Percentiles rank a stretch among this genome's conserved stretches.
Conservation (phyloP, 768 basidiomycete species). For the Lactarius sp. region DNA sequence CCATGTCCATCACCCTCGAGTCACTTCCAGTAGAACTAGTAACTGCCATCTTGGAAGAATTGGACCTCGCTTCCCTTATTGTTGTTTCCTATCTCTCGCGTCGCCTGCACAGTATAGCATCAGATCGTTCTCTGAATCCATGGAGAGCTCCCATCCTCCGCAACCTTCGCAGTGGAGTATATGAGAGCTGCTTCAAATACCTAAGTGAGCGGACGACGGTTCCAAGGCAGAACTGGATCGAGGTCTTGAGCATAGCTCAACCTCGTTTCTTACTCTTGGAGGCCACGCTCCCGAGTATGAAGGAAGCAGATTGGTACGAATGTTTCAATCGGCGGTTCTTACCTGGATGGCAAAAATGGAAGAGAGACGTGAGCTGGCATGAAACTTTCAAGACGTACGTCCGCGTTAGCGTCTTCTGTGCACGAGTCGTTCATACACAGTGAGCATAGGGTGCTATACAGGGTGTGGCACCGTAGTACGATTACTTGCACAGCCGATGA, state of each 20-base stretch:
- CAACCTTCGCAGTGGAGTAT: constrained; percentile 43
- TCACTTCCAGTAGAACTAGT: constrained; percentile 73
- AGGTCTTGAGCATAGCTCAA: constrained; percentile 59
- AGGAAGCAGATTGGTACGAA: constrained; percentile 66
- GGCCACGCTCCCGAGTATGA: constrained; percentile 63
- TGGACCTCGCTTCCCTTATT: constrained; percentile 59
- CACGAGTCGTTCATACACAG: constrained; percentile 17
- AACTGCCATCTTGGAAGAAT: constrained; percentile 62
- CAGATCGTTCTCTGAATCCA: constrained; percentile 64
- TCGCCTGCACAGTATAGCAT: constrained; percentile 50
- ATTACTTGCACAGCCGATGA: constrained; percentile 75
- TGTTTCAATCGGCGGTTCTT: constrained; percentile 66
- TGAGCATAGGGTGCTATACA: constrained; percentile 47
- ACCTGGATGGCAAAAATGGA: constrained; percentile 72
- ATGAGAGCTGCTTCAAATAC: constrained; percentile 50
- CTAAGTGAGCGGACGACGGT: constrained; percentile 60
- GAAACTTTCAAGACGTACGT: constrained; percentile 61
- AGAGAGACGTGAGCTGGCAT: constrained; percentile 58
- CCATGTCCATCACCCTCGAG: constrained; percentile 23
- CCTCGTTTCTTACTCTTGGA: constrained; percentile 63
- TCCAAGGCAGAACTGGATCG: constrained; percentile 76
- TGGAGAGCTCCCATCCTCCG: constrained; percentile 70
- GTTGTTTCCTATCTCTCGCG: constrained; percentile 56
- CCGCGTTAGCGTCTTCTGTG: constrained; percentile 12
- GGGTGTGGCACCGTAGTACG: constrained; percentile 63